Evolutionary conservation across 1,139 yeast genomes (phyloP).

Genomic region (Suhomyces wounanorum): DNA sequence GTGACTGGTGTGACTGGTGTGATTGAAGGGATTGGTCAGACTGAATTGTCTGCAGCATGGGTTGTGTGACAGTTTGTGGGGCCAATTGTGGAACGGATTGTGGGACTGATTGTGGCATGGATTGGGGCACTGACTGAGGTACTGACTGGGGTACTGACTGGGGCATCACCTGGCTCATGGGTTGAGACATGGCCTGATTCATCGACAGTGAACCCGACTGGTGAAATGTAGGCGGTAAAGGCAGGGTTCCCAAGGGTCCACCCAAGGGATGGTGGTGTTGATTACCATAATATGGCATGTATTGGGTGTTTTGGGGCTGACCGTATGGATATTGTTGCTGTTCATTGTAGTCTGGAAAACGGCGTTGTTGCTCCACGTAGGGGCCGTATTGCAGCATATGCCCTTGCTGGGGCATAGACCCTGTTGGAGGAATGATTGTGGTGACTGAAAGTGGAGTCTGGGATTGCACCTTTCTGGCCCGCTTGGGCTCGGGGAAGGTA

Average conservation of each 20-base stretch:
- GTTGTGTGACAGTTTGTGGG: no score
- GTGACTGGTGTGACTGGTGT: background rate
- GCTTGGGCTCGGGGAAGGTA: constrained; percentile 13
- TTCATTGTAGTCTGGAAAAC: background rate
- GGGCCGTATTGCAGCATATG: background rate
- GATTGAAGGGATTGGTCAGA: background rate
- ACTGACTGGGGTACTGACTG: background rate
- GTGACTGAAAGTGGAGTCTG: constrained; percentile 91
- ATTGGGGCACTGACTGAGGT: background rate
- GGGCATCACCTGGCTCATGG: background rate
- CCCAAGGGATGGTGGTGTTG: background rate
- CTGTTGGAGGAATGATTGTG: constrained; percentile 97
- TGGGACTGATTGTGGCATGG: background rate
- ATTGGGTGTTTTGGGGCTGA: background rate
- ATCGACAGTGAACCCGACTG: background rate
- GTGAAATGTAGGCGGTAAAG: background rate
- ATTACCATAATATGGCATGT: background rate
- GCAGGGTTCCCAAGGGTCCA: background rate
- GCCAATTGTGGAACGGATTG: background rate
- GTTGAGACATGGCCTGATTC: background rate
- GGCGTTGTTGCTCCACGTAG: background rate
- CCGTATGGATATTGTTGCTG: background rate
- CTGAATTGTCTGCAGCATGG: background rate
- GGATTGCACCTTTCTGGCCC: background rate
- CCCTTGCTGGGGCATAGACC: constrained; percentile 68